Evolutionary conservation across 2,329 filamentous ascomycete genomes (phyloP), one percentile per base, ranked within the genome.

Genomic region (Bipolaris gigantea): DNA sequence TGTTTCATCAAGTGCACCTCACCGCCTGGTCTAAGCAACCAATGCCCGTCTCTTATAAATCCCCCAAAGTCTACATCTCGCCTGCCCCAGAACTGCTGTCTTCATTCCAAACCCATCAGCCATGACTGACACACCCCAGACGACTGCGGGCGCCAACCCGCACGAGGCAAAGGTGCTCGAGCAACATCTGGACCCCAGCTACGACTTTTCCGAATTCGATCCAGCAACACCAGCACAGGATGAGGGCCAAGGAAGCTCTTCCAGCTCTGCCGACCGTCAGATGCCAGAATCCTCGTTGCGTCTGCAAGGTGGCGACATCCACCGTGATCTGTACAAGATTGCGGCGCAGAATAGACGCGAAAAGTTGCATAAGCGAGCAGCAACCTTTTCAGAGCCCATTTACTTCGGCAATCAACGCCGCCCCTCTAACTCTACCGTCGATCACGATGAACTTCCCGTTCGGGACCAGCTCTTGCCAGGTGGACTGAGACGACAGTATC

Each of bases 251-350:
- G 65, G 66, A 18, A 67, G 60, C 52, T 64, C 66, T 15, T 62
- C 66, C 15, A 61, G 59, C 35, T 63, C 66, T 10, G 46, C 54
- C 19, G 47, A 55, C 9, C 64, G 67, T 7, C 55, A 60, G 19
- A 53, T 39, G 21, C 72, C 74, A 40, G 83, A 87, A 55, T 90
- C 88, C 1, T 92, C 89, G 0, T 77, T 92, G 48, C 84, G 80
- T 54, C 79, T 92, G 3, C 88, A 89, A 66, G 89, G 89, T 47
- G 89, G 89, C 36, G 89, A 92, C 65, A 87, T 92, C 19, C 89
- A 92, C 69, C 85, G 89, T 32, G 87, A 90, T 64, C 82, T 92
- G 32, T 92, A 89, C 80, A 88, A 85, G 68, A 85, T 90, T 63
- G 85, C 87, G 57, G 84, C 85, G 15, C 79, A 84, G 35, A 75